Conservation (phyloP, 371 early-diverging fungal genomes). For the Mortierella sp. region DNA sequence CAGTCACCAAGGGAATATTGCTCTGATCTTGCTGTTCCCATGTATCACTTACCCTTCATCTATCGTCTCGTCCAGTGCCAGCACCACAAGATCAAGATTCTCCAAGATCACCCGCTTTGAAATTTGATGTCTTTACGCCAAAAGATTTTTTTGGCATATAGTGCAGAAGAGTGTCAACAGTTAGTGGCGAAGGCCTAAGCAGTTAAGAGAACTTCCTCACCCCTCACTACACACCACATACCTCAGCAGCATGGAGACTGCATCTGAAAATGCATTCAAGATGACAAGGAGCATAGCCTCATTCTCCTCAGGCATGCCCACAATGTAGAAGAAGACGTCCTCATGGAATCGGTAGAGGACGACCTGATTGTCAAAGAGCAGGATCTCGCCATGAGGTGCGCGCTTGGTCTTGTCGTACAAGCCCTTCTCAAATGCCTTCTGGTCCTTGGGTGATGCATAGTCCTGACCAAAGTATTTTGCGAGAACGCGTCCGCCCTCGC, state of each 20-base stretch:
- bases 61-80: conserved; percentile 95
- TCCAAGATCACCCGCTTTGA: conserved; percentile 93
- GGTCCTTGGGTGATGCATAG: conserved; percentile 83
- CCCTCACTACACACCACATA: too few species aligned
- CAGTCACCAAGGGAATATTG: too few species aligned
- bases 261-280: conserved; percentile 87
- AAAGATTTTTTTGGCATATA: too few species aligned
- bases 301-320: conserved; percentile 94
- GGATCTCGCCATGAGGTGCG: conserved; percentile 81
- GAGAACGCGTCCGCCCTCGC: conserved; percentile 91
- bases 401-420: conserved; percentile 91
- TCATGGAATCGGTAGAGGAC: conserved; percentile 87
- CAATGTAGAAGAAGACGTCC: conserved; percentile 92
- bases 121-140: conserved; percentile 82
- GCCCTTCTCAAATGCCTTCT: conserved; percentile 91
- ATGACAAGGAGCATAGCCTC: conserved; percentile 87
- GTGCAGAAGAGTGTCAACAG: too few species aligned
- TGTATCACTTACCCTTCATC: conserved; percentile 89
- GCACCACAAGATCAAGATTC: conserved; percentile 89
- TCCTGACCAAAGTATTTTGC: conserved; percentile 90
- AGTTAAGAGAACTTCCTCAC: too few species aligned
- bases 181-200: too few species aligned
- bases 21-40: not conserved
- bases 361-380: conserved; percentile 91
- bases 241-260: conserved; percentile 86